Evolutionary conservation across 768 basidiomycete species (phyloP).

Genomic region (Leccinum arenicola): DNA sequence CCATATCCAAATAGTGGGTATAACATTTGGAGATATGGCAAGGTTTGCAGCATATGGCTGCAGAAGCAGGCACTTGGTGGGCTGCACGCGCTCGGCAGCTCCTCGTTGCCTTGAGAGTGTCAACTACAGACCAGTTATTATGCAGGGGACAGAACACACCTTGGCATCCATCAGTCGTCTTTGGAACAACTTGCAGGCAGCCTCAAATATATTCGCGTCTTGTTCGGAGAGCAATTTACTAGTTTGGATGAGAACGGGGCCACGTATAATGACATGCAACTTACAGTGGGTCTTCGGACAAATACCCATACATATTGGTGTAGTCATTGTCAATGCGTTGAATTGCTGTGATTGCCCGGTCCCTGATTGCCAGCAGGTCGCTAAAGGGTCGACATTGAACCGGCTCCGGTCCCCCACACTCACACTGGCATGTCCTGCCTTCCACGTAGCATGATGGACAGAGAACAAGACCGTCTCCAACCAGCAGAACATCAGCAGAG

Average conservation of each 20-base stretch:
- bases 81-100: slow-evolving; percentile 22
- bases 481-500: slow-evolving; percentile 15
- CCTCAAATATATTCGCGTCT: slow-evolving; percentile 31
- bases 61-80: slow-evolving; percentile 16
- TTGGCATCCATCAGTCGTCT: slow-evolving; percentile 16
- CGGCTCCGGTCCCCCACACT: slow-evolving; percentile 58
- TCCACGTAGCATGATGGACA: slow-evolving; percentile 77
- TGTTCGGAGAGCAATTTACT: slow-evolving; percentile 26
- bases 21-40: slow-evolving; percentile 40
- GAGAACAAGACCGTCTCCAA: slow-evolving; percentile 48
- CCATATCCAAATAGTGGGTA: slow-evolving; percentile 33
- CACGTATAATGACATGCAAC: slow-evolving; percentile 7
- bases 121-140: not conserved
- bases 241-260: slow-evolving; percentile 7
- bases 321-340: slow-evolving; percentile 12
- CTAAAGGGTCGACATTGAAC: slow-evolving; percentile 54
- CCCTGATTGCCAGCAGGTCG: slow-evolving; percentile 43
- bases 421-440: slow-evolving; percentile 70
- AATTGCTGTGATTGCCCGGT: slow-evolving; percentile 35
- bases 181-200: slow-evolving; percentile 28
- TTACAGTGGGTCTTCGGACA: slow-evolving; percentile 23
- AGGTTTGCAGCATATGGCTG: slow-evolving; percentile 33
- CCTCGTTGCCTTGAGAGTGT: slow-evolving; percentile 10
- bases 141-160: slow-evolving; percentile 3
- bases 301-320: slow-evolving; percentile 5